Percentiles rank a stretch among this genome's conserved stretches.
Conservation (phyloP, 768 basidiomycete genomes). For the Ramaria sp. region DNA sequence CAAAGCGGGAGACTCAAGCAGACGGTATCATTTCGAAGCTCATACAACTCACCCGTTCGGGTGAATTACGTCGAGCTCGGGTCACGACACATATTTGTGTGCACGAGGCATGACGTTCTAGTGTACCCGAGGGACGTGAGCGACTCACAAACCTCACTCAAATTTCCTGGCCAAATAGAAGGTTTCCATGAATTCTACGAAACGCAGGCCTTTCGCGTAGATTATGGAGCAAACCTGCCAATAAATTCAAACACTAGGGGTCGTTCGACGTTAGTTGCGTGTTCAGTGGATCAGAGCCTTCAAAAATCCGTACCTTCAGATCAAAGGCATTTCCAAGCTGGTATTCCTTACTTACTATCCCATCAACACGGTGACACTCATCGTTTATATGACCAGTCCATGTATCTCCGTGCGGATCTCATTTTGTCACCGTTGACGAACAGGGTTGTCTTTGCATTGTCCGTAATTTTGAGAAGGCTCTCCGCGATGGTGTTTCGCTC, state of each 20-base stretch:
- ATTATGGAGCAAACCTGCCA: neutral
- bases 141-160: slow-evolving; percentile 22
- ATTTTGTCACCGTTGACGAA: slow-evolving; percentile 21
- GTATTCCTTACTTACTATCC: neutral
- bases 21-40: slow-evolving; percentile 24
- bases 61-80: slow-evolving; percentile 60
- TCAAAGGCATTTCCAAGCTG: neutral
- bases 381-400: slow-evolving; percentile 19
- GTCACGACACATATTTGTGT: slow-evolving; percentile 48
- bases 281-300: neutral
- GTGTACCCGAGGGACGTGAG: slow-evolving; percentile 26
- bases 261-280: neutral
- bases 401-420: slow-evolving; percentile 26
- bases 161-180: slow-evolving; percentile 32
- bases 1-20: slow-evolving; percentile 38
- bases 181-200: slow-evolving; percentile 2
- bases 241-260: neutral
- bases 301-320: neutral
- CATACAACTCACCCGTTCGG: slow-evolving; percentile 18
- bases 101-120: slow-evolving; percentile 35
- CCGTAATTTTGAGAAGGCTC: slow-evolving; percentile 24
- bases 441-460: slow-evolving; percentile 20
- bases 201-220: neutral
- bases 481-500: slow-evolving; percentile 14
- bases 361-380: neutral